These are phyloP conservation scores for Xanthoconium separans DNA, from an alignment of 1,284 basidiomycete species.

Conservation along the genomic window DNA sequence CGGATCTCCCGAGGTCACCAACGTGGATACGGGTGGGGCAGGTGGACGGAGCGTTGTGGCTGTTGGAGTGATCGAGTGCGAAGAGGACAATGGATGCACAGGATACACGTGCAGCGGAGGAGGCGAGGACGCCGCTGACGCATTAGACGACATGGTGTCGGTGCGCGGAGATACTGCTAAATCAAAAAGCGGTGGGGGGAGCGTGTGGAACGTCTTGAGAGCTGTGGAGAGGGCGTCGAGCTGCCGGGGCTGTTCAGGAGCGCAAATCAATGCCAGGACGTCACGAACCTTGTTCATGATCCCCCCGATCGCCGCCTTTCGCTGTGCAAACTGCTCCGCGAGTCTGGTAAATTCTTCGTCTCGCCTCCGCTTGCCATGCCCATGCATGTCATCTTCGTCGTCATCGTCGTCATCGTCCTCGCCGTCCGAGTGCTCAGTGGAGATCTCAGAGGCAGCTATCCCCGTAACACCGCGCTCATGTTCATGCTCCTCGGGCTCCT, in stretches of 20 bases:
- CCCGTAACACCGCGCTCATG: slow-evolving; percentile 1
- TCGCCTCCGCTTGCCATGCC: slow-evolving; percentile 44
- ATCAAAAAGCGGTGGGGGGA: slow-evolving; percentile 43
- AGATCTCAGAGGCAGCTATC: slow-evolving; percentile 20
- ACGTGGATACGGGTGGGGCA: slow-evolving; percentile 19
- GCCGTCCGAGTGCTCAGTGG: slow-evolving; percentile 30
- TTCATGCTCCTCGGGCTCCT: slow-evolving; percentile 26
- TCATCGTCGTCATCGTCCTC: slow-evolving; percentile 43
- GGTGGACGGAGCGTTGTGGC: slow-evolving; percentile 16
- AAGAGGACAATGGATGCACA: neutral
- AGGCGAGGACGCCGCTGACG: slow-evolving; percentile 15
- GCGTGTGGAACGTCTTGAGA: slow-evolving; percentile 45
- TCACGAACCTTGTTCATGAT: slow-evolving; percentile 68
- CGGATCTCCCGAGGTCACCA: neutral
- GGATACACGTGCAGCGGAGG: slow-evolving; percentile 5
- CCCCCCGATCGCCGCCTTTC: slow-evolving; percentile 61
- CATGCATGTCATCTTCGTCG: slow-evolving; percentile 49
- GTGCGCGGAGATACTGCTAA: slow-evolving; percentile 26
- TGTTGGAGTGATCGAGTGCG: slow-evolving; percentile 5
- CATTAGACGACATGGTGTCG: slow-evolving; percentile 27
- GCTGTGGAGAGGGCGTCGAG: slow-evolving; percentile 46
- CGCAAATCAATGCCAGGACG: neutral
- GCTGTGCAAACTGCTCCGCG: slow-evolving; percentile 62
- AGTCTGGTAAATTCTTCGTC: slow-evolving; percentile 67
- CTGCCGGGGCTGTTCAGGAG: slow-evolving; percentile 24